Evolutionary conservation across 2,329 filamentous ascomycete species (phyloP).

Genomic region (Nigrospora oryzae): DNA sequence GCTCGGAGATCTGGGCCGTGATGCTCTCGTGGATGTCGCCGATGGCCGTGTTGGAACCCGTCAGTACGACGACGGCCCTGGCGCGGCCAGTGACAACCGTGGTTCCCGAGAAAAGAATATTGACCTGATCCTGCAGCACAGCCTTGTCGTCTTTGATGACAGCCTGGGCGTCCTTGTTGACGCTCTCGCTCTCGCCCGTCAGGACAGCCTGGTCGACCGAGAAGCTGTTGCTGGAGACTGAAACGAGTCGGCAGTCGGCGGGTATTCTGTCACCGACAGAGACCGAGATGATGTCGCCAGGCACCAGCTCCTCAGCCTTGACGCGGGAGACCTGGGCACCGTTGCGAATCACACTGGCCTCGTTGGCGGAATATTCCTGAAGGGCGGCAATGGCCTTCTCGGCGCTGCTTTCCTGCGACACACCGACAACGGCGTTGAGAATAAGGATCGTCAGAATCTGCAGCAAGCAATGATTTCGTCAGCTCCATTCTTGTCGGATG

Average conservation of each 20-base stretch:
- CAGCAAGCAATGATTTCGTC: constrained; percentile 3
- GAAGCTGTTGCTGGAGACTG: constrained; percentile 96
- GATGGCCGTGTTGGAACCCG: constrained; percentile 85
- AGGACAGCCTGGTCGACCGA: constrained; percentile 93
- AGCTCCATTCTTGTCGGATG: background rate
- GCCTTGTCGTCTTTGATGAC: constrained; percentile 70
- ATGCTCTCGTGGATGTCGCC: constrained; percentile 99
- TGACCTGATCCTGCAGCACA: constrained; percentile 94
- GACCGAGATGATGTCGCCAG: constrained; percentile 84
- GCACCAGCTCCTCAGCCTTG: constrained; percentile 95
- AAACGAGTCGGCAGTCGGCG: constrained; percentile 83
- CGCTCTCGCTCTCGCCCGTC: constrained; percentile 95
- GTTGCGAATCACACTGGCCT: constrained; percentile 86
- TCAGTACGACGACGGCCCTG: constrained; percentile 82
- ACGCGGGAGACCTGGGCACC: constrained; percentile 67
- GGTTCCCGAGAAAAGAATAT: constrained; percentile 97
- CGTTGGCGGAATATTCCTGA: constrained; percentile 98
- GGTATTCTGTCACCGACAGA: constrained; percentile 89
- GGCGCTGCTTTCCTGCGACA: constrained; percentile 96
- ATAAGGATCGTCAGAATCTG: constrained; percentile 95
- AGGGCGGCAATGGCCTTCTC: constrained; percentile 97
- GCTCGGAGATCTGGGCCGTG: constrained; percentile 93
- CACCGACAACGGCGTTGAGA: constrained; percentile 92
- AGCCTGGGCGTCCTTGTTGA: constrained; percentile 67
- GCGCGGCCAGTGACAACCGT: constrained; percentile 94